Base-by-base conservation (phyloP, 129 eudicot species). In the Mikania micrantha region DNA sequence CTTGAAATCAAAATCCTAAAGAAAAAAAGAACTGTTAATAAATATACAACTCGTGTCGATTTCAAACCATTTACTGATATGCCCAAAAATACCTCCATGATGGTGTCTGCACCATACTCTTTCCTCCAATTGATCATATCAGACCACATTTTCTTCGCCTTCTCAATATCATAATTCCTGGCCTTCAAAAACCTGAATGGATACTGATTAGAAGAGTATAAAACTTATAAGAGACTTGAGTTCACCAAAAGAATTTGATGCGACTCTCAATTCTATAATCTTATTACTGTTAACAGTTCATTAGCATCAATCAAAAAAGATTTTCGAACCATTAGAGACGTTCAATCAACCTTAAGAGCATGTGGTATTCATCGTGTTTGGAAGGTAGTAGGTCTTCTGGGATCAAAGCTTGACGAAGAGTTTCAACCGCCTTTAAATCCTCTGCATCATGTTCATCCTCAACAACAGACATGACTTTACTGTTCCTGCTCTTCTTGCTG, bases 401-500 rank as follows among this genome's bases (percentile, higher is more conserved):
- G 76, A 93, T 83, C 58, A 93, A 85, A 12, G 82, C 88, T 72
- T 93, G 88, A 34, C 99, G 88, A 21, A 93, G 79, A 15, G 95
- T 86, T 74, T 89, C 96, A 2, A 93, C 99, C 0, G 96, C 96
- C 85, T 89, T 67, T 21, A 86, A 44, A 79, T 93, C 99, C 81
- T 93, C 96, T 9, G 95, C 88, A 75, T 93, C 99, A 64, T 84
- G 99, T 82, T 86, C 99, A 72, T 88, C 99, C 48, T 82, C 96
- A 64, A 93, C 85, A 29, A 89, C 95, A 58, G 96, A 89, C 95
- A 86, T 93, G 78, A 93, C 96, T 83, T 80, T 84, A 75, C 99
- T 93, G 81, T 86, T 86, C 67, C 92, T 78, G 25, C 98, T 85
- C 80, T 71, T 86, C 70, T 83, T 88, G 17, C 87, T 81, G 73